These are phyloP conservation scores for Sporopachydermia cereana DNA, from an alignment of 1,139 yeast species.

Conservation along the genomic window DNA sequence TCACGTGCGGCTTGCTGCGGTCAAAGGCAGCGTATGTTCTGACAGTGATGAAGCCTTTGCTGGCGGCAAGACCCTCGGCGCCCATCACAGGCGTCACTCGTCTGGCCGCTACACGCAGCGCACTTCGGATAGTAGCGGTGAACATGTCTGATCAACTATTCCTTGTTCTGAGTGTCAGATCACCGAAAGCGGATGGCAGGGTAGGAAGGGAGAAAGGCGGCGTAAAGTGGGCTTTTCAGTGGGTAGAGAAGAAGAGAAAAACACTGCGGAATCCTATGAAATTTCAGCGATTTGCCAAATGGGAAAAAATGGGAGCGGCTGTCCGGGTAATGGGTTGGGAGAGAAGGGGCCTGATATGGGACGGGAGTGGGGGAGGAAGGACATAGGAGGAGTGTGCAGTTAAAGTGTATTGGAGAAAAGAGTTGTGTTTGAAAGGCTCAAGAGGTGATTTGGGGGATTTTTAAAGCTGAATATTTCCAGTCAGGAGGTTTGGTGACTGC, in stretches of 20 bases:
- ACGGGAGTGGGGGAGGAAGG: not conserved
- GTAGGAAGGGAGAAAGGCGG: not conserved
- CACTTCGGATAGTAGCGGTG: not conserved
- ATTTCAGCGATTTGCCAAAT: too few relatives aligned
- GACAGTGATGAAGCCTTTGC: not conserved
- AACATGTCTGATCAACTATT: not conserved
- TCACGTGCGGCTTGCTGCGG: slow-evolving; percentile 92
- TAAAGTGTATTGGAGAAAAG: too few relatives aligned
- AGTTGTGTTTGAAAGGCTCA: not conserved
- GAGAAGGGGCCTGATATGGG: too few relatives aligned
- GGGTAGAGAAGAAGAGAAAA: too few relatives aligned
- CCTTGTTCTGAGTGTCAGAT: too few relatives aligned
- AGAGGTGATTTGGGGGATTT: too few relatives aligned
- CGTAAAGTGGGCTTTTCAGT: not conserved
- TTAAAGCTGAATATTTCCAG: too few relatives aligned
- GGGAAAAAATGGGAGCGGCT: not conserved
- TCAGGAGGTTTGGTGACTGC: too few relatives aligned
- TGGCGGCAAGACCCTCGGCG: not conserved
- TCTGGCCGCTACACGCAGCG: not conserved
- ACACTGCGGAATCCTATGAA: too few relatives aligned
- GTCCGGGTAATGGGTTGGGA: not conserved
- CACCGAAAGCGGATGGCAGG: not conserved
- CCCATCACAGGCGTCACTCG: not conserved
- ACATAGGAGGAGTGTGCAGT: not conserved
- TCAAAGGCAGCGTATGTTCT: slow-evolving; percentile 48